phyloP scores from a whole-genome alignment of 495 filamentous ascomycete genomes.

The Penicillium psychrofluorescens region DNA sequence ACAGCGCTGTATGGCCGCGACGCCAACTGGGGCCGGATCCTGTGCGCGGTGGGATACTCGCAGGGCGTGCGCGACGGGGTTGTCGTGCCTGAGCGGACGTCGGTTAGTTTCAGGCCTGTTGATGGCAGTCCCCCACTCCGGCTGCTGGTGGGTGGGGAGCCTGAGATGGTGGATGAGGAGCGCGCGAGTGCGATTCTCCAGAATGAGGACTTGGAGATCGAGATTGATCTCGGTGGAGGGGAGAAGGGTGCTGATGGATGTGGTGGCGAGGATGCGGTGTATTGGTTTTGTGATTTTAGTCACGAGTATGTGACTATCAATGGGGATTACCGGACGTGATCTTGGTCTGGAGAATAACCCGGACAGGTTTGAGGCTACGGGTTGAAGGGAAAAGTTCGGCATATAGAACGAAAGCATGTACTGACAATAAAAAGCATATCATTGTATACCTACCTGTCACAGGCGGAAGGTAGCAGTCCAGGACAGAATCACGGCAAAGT shows the following conservation, averaged over 20 bases:
- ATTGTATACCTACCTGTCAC: too few relatives aligned
- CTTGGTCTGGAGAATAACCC: background rate
- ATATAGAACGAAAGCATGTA: too few relatives aligned
- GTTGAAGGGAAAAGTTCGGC: too few relatives aligned
- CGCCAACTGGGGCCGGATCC: constrained; percentile 96
- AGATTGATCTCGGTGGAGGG: constrained; percentile 55
- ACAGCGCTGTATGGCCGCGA: constrained; percentile 95
- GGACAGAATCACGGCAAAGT: background rate
- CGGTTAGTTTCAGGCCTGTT: constrained; percentile 82
- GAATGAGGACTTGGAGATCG: constrained; percentile 77
- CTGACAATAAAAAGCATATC: too few relatives aligned
- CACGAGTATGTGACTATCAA: constrained; percentile 97
- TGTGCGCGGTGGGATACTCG: constrained; percentile 91
- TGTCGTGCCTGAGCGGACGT: constrained; percentile 76
- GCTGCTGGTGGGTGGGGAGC: constrained; percentile 84
- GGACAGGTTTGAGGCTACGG: background rate
- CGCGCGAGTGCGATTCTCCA: constrained; percentile 81
- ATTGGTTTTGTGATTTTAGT: constrained; percentile 97
- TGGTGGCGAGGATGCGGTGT: constrained; percentile 67
- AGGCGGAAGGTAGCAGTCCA: background rate
- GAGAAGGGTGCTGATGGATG: constrained; percentile 28
- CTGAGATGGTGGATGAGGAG: constrained; percentile 83
- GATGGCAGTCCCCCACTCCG: constrained; percentile 77
- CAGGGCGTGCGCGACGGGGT: constrained; percentile 54
- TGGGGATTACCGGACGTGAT: constrained; percentile 77